Base-by-base conservation (phyloP, 495 filamentous ascomycete species). In the Aspergillus sparsus region DNA sequence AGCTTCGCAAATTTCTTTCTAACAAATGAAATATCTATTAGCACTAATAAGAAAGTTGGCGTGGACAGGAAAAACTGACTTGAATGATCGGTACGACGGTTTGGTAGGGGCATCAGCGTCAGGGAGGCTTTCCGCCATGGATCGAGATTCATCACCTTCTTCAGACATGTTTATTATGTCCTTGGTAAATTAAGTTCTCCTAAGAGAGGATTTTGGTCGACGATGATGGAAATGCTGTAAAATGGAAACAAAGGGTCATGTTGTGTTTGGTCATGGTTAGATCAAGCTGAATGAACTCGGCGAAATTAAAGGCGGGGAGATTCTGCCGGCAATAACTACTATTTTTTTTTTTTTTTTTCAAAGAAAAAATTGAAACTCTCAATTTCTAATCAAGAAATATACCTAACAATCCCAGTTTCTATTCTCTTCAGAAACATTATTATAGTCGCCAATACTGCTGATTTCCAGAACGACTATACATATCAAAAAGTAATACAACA, bases 1-100 rank as follows among this genome's bases (percentile, higher is more conserved):
- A 96, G 86, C 77, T 98, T 98, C 56, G 90, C 86, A 74, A 93
- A 98, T 77, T 98, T 98, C 76, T 95, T 97, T 77, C 91, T 93
- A 72, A 65, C n/a, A 81, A 16, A 71, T 74, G 62, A 74, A 75
- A 4, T 66, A 65, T 50, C 35, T 47, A 57, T 62, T 58, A 54
- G 56, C 53, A 9, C 56, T 52, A 44, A 54, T 27, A 0, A 16
- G 18, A 32, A 2, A n/a, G 15, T 7, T 11, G 42, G 15, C 21
- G 15, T 34, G 15, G 8, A 47, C 18, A 21, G 7, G 18, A 27
- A 8, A 49, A 18, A 54, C 67, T 53, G 68, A 78, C 77, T 80
- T 80, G 66, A 77, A 80, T 36, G 77, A 80, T 51, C 67, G 69
- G 54, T 74, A 69, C 31, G 76, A 69, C 65, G 69, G 72, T 62